Percentiles rank a stretch among this genome's conserved stretches.
These are phyloP conservation scores for Sutorius eximius DNA, from an alignment of 1,284 basidiomycete species.

Conservation along the genomic window DNA sequence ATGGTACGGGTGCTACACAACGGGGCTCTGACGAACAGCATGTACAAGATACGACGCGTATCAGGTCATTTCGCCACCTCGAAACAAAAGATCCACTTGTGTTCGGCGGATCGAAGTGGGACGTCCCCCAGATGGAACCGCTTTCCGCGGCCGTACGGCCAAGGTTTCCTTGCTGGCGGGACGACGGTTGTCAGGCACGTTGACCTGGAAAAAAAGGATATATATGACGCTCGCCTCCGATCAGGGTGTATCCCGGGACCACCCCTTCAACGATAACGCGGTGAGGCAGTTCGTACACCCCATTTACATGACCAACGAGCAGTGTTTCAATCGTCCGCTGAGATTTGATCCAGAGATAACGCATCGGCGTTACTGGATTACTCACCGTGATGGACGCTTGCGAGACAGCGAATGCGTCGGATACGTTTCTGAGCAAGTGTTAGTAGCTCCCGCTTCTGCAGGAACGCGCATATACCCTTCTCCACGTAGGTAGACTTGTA, in stretches of 20 bases:
- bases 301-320: constrained; percentile 20
- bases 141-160: constrained; percentile 31
- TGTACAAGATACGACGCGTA: neutral
- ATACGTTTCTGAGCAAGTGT: constrained; percentile 11
- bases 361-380: neutral
- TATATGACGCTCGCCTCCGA: constrained; percentile 16
- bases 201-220: neutral
- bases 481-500: constrained; percentile 27
- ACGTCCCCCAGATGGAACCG: constrained; percentile 23
- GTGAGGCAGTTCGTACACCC: constrained; percentile 16
- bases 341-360: neutral
- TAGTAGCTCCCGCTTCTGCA: neutral
- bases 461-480: constrained; percentile 22
- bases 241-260: constrained; percentile 20
- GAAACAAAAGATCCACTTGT: constrained; percentile 30
- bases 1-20: neutral
- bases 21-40: neutral
- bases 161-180: constrained; percentile 24
- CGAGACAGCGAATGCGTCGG: constrained; percentile 6
- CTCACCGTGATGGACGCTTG: constrained; percentile 25
- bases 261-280: constrained; percentile 13
- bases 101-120: constrained; percentile 21
- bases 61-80: constrained; percentile 5
- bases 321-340: constrained; percentile 29
- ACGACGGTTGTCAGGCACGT: constrained; percentile 4